phyloP scores from a whole-genome alignment of 306 rosid species.

The Luffa aegyptiaca region DNA sequence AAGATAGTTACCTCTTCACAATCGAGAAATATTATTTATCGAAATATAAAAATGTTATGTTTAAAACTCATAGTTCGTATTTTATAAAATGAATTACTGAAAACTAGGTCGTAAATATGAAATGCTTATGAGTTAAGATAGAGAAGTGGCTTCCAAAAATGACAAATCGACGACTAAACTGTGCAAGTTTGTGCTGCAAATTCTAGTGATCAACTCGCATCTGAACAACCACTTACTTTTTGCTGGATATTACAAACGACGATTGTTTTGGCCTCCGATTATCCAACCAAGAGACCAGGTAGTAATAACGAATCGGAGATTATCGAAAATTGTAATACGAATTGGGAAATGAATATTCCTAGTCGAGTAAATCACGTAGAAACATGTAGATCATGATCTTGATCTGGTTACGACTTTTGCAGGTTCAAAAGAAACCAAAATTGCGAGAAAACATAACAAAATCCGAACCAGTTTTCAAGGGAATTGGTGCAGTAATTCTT shows the following conservation, averaged over 20 bases:
- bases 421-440: neutral
- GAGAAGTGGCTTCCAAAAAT: neutral
- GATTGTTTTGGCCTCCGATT: neutral
- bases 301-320: neutral
- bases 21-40: neutral
- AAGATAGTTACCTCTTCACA: neutral
- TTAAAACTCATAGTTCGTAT: neutral
- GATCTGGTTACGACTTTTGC: neutral
- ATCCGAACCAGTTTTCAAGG: slow-evolving; percentile 40
- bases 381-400: neutral
- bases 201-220: neutral
- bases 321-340: neutral
- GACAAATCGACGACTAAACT: neutral
- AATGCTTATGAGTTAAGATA: neutral
- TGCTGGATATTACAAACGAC: neutral
- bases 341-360: neutral
- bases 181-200: neutral
- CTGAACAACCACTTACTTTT: neutral
- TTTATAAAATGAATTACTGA: neutral
- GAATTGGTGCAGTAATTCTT: slow-evolving; percentile 42
- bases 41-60: neutral
- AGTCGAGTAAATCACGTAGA: neutral
- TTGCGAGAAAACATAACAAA: neutral
- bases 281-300: neutral
- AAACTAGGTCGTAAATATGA: neutral